Conservation (phyloP, 2,329 filamentous ascomycete species). For the Rhytidhysteron rufulum region DNA sequence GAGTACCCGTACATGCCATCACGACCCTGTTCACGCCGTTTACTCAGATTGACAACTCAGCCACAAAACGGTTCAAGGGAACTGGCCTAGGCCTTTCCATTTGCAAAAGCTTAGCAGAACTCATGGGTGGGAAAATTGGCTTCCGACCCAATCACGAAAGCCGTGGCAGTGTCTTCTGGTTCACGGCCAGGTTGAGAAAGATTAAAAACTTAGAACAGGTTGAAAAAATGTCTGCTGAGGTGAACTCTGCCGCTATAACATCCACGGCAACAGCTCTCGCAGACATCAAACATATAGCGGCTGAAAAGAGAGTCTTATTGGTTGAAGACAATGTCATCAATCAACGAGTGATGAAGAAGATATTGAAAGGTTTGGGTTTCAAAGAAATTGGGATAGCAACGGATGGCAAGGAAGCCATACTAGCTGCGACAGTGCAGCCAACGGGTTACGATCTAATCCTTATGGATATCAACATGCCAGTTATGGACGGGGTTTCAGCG, state of each 20-base stretch:
- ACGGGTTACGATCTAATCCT: constrained; percentile 26
- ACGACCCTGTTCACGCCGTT: constrained; percentile 55
- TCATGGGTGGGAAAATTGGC: constrained; percentile 54
- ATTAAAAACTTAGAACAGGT: constrained; percentile 18
- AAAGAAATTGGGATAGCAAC: constrained; percentile 33
- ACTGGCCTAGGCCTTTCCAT: constrained; percentile 57
- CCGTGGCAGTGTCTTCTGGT: constrained; percentile 52
- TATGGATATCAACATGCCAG: constrained; percentile 36
- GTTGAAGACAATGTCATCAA: constrained; percentile 50
- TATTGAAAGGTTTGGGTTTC: constrained; percentile 37
- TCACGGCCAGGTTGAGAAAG: constrained; percentile 39
- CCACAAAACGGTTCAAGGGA: constrained; percentile 53
- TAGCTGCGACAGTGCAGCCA: constrained; percentile 11
- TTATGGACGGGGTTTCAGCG: constrained; percentile 26
- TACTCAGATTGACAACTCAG: constrained; percentile 52
- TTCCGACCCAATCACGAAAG: constrained; percentile 45
- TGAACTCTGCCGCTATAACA: constrained; percentile 8
- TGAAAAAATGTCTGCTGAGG: constrained; percentile 10
- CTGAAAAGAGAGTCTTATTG: constrained; percentile 31
- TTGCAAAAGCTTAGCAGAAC: constrained; percentile 53
- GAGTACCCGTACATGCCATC: constrained; percentile 44
- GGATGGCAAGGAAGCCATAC: constrained; percentile 42
- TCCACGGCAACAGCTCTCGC: constrained; percentile 13
- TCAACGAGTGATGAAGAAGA: constrained; percentile 46
- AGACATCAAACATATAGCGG: constrained; percentile 18